Evolutionary conservation across 768 basidiomycete genomes (phyloP).

Genomic region (Cystobasidium onofrii): DNA sequence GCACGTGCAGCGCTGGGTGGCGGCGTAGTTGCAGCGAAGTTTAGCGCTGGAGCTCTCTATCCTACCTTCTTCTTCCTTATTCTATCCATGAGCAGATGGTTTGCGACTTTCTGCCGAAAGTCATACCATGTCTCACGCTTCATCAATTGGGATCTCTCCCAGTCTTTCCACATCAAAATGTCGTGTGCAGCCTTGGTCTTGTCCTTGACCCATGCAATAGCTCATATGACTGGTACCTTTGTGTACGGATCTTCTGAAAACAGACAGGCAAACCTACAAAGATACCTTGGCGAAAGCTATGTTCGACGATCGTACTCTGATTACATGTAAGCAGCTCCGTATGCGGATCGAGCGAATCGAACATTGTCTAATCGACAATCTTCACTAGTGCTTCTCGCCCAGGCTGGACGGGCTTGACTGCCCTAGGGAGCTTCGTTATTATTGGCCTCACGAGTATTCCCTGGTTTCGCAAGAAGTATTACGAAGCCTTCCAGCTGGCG

Average conservation of each 20-base stretch:
- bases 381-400: background rate
- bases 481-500: slow-evolving; percentile 19
- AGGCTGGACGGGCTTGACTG: slow-evolving; percentile 21
- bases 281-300: background rate
- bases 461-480: slow-evolving; percentile 16
- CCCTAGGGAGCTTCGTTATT: slow-evolving; percentile 6
- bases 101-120: slow-evolving; percentile 17
- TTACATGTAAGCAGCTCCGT: background rate
- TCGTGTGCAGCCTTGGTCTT: slow-evolving; percentile 7
- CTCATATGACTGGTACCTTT: slow-evolving; percentile 24
- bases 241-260: background rate
- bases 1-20: slow-evolving; percentile 5
- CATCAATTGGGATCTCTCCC: slow-evolving; percentile 27
- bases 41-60: slow-evolving; percentile 20
- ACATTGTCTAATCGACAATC: background rate
- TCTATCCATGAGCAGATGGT: slow-evolving; percentile 24
- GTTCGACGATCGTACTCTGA: background rate
- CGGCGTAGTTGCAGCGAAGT: slow-evolving; percentile 14
- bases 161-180: slow-evolving; percentile 27
- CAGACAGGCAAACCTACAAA: background rate
- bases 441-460: slow-evolving; percentile 22
- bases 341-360: no score
- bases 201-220: slow-evolving; percentile 4
- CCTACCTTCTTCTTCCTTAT: slow-evolving; percentile 26
- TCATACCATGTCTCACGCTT: slow-evolving; percentile 23